Percentiles rank a stretch among this genome's conserved stretches.
phyloP scores from a whole-genome alignment of 176 grass and related monocot genomes.

The Oryza australiensis region DNA sequence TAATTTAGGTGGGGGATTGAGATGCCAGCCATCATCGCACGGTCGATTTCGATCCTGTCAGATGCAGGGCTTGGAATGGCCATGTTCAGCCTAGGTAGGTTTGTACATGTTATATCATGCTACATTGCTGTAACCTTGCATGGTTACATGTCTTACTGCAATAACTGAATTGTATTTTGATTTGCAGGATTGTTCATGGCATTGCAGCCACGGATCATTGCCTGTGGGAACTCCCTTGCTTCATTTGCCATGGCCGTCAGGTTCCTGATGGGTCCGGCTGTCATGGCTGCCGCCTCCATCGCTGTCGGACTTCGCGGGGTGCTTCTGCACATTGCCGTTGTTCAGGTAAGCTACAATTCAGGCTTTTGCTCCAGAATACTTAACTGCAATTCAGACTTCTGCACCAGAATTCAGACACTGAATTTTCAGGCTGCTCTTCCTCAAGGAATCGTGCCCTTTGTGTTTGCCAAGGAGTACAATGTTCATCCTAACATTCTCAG shows the following conservation, averaged over 20 bases:
- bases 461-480: constrained; percentile 94
- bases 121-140: not conserved
- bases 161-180: not conserved
- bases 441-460: constrained; percentile 87
- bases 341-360: constrained; percentile 51
- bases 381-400: not conserved
- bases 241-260: constrained; percentile 74
- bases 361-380: not conserved
- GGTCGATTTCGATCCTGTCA: constrained; percentile 76
- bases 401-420: no score
- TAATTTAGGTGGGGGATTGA: constrained; percentile 67
- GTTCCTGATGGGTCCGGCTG: constrained; percentile 69
- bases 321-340: constrained; percentile 83
- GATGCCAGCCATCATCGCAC: constrained; percentile 84
- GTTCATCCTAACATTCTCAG: constrained; percentile 83
- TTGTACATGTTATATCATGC: not conserved
- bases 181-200: constrained; percentile 90
- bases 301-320: constrained; percentile 64
- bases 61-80: constrained; percentile 96
- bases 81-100: constrained; percentile 93
- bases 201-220: constrained; percentile 80
- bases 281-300: constrained; percentile 66
- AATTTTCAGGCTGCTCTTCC: constrained; percentile 72
- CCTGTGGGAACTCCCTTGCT: constrained; percentile 75
- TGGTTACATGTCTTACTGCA: not conserved